Percentiles rank a stretch among this genome's conserved stretches.
phyloP scores from a whole-genome alignment of 495 filamentous ascomycete genomes.

The Sabuloglossum arenarium region DNA sequence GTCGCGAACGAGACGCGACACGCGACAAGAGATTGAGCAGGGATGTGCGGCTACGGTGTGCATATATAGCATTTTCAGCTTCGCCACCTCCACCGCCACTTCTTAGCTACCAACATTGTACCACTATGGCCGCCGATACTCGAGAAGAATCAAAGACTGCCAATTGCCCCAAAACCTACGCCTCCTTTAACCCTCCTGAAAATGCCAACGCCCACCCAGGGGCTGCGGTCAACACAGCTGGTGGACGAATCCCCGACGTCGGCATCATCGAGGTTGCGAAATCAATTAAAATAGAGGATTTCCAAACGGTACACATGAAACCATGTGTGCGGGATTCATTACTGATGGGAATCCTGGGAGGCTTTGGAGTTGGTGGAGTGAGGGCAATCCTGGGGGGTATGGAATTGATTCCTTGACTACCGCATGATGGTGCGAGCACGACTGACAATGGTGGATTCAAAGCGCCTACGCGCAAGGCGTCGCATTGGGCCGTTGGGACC shows the following conservation, averaged over 20 bases:
- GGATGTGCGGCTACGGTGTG: too few species aligned
- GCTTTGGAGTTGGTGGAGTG: constrained; percentile 49
- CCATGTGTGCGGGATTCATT: constrained; percentile 73
- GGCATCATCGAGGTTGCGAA: constrained; percentile 42
- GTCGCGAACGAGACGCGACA: too few species aligned
- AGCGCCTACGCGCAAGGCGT: constrained; percentile 33
- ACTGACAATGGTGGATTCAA: neutral
- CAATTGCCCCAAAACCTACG: constrained; percentile 15
- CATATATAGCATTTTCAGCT: neutral
- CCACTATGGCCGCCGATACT: constrained; percentile 35
- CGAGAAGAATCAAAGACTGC: constrained; percentile 12
- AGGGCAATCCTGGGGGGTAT: constrained; percentile 57
- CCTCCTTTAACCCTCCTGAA: constrained; percentile 15
- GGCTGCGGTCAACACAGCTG: constrained; percentile 19
- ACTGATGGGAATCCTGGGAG: constrained; percentile 59
- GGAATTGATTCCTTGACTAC: constrained; percentile 6
- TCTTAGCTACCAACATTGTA: neutral
- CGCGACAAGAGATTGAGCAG: too few species aligned
- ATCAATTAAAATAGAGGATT: constrained; percentile 45
- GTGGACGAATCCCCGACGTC: constrained; percentile 23
- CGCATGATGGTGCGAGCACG: neutral
- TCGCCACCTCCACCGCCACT: neutral
- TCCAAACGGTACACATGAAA: constrained; percentile 49
- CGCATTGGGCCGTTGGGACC: constrained; percentile 68
- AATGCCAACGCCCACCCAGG: constrained; percentile 28